Base-by-base conservation (phyloP, 225 moss, liverwort and hornwort genomes). In the Climacium dendroides region DNA sequence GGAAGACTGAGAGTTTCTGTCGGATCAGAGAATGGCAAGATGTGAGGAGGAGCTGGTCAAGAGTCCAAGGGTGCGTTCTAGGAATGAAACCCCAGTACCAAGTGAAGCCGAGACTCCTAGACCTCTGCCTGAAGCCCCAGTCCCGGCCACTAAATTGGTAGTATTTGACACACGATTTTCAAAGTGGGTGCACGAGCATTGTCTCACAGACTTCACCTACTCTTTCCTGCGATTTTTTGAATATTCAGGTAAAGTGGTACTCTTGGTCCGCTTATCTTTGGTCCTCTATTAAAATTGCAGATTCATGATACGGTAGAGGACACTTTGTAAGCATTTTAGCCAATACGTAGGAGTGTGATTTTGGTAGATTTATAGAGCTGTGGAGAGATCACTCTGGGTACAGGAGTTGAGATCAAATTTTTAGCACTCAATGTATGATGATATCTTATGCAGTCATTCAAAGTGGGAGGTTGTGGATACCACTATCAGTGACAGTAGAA, bases 131-230 rank as follows among this genome's bases (percentile, higher is more conserved):
- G 82, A 50, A 79, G 76, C 55, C 53, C 85, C 82, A 60, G 77
- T 61, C 52, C 81, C 81, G 37, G 0, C 84, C 52, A 45, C 83
- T 19, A 90, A 45, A 57, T 47, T 96, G 29, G 62, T 89, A 78
- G 88, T 92, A 55, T 87, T 93, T 48, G 98, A 98, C 91, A 92
- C 83, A 82, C 82, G 79, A 17, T 53, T 94, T 72, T 98, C 98
- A 17, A 88, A 94, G 87, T 89, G 91, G 90, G 88, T 97, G 74
- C 93, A 97, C 71, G 91, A 91, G 66, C 76, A 90, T 50, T 94
- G 92, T 34, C 88, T 90, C 74, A 86, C 87, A 72, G 89, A 92
- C 73, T 86, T 93, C 45, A 91, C 91, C 66, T 93, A 91, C 86
- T 19, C 61, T 85, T 81, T 92, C 84, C 92, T 97, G 37, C 92